These are phyloP conservation scores for Pouteria glomerata DNA, from an alignment of 148 eudicot genomes.

Conservation along the genomic window DNA sequence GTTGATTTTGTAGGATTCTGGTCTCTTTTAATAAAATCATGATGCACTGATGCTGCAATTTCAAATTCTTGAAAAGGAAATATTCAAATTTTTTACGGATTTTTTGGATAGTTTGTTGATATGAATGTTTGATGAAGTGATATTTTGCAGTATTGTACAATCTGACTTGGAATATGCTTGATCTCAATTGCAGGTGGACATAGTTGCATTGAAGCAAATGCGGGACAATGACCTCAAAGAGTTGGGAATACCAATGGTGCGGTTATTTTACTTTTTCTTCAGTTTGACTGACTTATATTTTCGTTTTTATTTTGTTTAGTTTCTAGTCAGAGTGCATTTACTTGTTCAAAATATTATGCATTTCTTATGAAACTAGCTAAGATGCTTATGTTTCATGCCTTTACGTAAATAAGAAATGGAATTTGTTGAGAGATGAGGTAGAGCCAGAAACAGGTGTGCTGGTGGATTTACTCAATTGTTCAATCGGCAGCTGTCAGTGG, in stretches of 20 bases:
- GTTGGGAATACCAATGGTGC: too few species aligned
- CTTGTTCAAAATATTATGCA: not conserved
- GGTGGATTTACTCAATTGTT: too few species aligned
- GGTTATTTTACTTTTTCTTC: too few species aligned
- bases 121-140: not conserved
- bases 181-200: not conserved
- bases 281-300: too few species aligned
- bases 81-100: too few species aligned
- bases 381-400: not conserved
- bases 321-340: not conserved
- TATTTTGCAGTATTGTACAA: not conserved
- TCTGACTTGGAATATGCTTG: not conserved
- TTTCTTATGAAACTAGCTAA: not conserved
- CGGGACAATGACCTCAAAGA: too few species aligned
- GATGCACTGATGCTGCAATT: not conserved
- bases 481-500: too few species aligned
- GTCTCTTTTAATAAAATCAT: not conserved
- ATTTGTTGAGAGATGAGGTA: too few species aligned
- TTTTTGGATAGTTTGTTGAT: not conserved
- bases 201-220: too few species aligned
- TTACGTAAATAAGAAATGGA: not conserved
- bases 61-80: not conserved
- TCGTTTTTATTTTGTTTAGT: too few species aligned
- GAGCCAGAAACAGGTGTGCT: too few species aligned
- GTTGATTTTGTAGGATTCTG: not conserved